phyloP scores from a whole-genome alignment of 768 basidiomycete genomes.

The Xerocomellus dryophilus region DNA sequence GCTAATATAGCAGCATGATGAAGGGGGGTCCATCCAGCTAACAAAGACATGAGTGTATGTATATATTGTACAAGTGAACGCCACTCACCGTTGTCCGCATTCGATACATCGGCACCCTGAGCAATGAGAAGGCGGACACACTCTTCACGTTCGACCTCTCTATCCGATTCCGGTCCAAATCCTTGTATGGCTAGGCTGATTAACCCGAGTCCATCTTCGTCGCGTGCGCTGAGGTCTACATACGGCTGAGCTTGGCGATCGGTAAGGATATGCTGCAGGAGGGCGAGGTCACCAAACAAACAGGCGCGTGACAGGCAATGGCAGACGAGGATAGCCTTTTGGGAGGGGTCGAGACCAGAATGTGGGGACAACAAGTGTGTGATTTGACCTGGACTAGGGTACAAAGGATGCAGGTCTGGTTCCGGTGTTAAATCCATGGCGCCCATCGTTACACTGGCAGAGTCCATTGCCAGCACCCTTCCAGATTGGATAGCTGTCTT shows the following conservation, averaged over 20 bases:
- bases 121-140: conserved; percentile 76
- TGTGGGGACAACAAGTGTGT: conserved; percentile 59
- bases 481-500: background rate
- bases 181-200: conserved; percentile 77
- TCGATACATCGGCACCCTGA: conserved; percentile 67
- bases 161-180: conserved; percentile 76
- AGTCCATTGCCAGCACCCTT: conserved; percentile 27
- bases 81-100: conserved; percentile 59
- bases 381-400: conserved; percentile 66
- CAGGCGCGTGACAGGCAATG: conserved; percentile 77
- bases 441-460: conserved; percentile 24
- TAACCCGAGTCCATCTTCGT: conserved; percentile 84
- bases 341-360: conserved; percentile 63
- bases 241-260: conserved; percentile 64
- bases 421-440: conserved; percentile 62
- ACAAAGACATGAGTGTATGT: conserved; percentile 5
- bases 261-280: conserved; percentile 68
- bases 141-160: conserved; percentile 88
- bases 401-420: conserved; percentile 77
- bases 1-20: conserved; percentile 88
- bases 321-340: conserved; percentile 66
- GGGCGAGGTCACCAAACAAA: conserved; percentile 69
- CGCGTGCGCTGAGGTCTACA: conserved; percentile 66
- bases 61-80: background rate
- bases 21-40: conserved; percentile 93